Percentiles rank a stretch among this genome's conserved stretches.
These are phyloP conservation scores for Chytriomyces sp. DNA, from an alignment of 192 early-diverging fungal genomes.

Conservation along the genomic window DNA sequence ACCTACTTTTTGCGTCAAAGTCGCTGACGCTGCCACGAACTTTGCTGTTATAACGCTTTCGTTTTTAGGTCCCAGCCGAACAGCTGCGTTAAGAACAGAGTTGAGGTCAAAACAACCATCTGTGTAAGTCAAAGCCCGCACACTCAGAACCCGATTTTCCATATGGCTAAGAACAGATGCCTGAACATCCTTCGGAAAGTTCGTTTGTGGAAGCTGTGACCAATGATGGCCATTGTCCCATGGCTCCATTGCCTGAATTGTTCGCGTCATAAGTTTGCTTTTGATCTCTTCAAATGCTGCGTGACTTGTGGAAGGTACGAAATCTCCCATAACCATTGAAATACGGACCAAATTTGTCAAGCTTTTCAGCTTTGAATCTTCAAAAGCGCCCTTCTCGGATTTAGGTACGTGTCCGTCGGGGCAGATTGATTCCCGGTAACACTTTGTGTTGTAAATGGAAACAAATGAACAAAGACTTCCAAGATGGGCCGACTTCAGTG, in stretches of 20 bases:
- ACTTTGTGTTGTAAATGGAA: background rate
- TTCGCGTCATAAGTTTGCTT: background rate
- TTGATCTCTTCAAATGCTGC: background rate
- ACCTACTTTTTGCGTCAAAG: background rate
- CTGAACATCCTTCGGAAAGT: background rate
- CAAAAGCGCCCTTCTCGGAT: no score
- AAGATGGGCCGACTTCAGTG: background rate
- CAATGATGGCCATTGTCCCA: conserved; percentile 15
- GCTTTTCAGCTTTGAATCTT: background rate
- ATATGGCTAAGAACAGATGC: background rate
- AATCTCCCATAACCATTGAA: no score
- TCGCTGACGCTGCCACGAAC: background rate
- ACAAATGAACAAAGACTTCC: background rate
- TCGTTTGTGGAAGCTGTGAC: background rate
- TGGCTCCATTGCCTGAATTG: background rate
- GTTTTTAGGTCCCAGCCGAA: background rate
- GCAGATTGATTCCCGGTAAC: background rate
- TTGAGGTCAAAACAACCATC: background rate
- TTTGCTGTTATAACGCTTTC: background rate
- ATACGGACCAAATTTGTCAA: background rate
- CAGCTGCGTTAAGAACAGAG: background rate
- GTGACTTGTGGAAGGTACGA: background rate
- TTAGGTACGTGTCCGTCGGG: background rate
- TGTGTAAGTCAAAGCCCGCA: background rate
- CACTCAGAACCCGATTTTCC: background rate